Conservation (phyloP, 192 early-diverging fungal genomes). For the Coemansia sp. region DNA sequence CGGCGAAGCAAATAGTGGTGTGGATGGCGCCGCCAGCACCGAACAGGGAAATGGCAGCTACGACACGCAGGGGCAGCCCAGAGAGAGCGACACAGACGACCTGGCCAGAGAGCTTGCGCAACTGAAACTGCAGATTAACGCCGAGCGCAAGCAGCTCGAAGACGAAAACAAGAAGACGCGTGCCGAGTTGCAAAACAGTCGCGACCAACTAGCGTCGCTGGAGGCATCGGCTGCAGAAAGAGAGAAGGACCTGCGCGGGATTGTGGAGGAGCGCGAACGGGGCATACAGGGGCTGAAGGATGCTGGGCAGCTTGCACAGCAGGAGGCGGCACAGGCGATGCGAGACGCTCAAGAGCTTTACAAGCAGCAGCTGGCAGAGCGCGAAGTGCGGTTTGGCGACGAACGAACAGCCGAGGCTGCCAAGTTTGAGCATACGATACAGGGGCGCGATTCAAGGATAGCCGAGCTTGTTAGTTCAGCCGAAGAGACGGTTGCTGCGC, state of each 20-base stretch:
- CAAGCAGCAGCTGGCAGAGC: conserved; percentile 8
- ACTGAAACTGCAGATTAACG: conserved; percentile 39
- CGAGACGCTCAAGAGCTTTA: not conserved
- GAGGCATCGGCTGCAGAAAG: conserved; percentile 5
- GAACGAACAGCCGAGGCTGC: not conserved
- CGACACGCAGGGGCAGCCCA: not conserved
- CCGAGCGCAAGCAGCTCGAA: conserved; percentile 41
- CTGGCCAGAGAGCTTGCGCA: conserved; percentile 40
- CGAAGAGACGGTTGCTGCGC: not conserved
- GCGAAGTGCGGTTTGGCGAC: not conserved
- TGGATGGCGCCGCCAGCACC: not conserved
- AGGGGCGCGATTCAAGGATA: conserved; percentile 1
- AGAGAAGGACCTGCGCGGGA: conserved; percentile 10
- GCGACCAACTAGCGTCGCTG: conserved; percentile 5
- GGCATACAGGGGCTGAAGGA: conserved; percentile 12
- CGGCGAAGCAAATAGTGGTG: not conserved
- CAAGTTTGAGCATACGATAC: not conserved
- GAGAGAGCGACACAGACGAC: conserved; percentile 29
- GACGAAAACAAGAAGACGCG: conserved; percentile 27
- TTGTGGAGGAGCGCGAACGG: conserved; percentile 4
- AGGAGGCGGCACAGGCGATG: not conserved
- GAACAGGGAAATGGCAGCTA: not conserved
- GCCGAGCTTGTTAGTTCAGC: conserved; percentile 6
- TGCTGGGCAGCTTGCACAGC: not conserved
- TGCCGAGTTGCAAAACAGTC: conserved; percentile 22